A percentile compares a stretch with the other conserved stretches of the same genome.
Evolutionary conservation across 495 filamentous ascomycete genomes (phyloP).

Genomic region (Aspergillus bridgeri): DNA sequence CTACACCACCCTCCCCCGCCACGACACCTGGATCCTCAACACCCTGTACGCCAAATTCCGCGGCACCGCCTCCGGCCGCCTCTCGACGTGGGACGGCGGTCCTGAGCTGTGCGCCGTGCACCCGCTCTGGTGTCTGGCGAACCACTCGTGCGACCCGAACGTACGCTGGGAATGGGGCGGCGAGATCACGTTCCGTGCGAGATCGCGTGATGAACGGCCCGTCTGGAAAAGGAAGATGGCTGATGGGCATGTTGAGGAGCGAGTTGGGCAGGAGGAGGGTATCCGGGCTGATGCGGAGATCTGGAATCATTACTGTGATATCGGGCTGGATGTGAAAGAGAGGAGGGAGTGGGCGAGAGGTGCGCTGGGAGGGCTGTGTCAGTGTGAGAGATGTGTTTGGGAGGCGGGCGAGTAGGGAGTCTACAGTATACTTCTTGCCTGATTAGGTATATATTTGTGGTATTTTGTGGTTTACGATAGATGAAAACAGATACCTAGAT

Average conservation of each 20-base stretch:
- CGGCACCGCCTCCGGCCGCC: slow-evolving; percentile 80
- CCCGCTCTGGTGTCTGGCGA: slow-evolving; percentile 75
- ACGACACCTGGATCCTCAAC: slow-evolving; percentile 92
- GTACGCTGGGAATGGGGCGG: slow-evolving; percentile 93
- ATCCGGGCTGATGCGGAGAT: slow-evolving; percentile 79
- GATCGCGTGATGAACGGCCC: slow-evolving; percentile 40
- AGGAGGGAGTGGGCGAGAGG: slow-evolving; percentile 86
- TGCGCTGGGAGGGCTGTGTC: slow-evolving; percentile 78
- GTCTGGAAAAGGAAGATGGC: slow-evolving; percentile 39
- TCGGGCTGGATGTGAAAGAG: slow-evolving; percentile 69
- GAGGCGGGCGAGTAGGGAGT: slow-evolving; percentile 30
- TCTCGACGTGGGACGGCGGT: slow-evolving; percentile 65
- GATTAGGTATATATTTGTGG: neutral
- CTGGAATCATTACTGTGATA: slow-evolving; percentile 91
- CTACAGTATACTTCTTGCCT: no score
- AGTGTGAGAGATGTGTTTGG: slow-evolving; percentile 74
- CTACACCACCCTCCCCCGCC: slow-evolving; percentile 58
- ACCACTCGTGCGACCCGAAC: slow-evolving; percentile 93
- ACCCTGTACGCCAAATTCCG: slow-evolving; percentile 92
- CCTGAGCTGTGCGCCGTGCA: slow-evolving; percentile 80
- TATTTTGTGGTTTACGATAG: neutral
- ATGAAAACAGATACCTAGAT: neutral
- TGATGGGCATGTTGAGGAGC: neutral
- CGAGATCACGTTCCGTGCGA: slow-evolving; percentile 64
- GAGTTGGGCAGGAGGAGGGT: slow-evolving; percentile 37